Base-by-base conservation (phyloP, 192 early-diverging fungal species). In the Allomyces macrogynus region DNA sequence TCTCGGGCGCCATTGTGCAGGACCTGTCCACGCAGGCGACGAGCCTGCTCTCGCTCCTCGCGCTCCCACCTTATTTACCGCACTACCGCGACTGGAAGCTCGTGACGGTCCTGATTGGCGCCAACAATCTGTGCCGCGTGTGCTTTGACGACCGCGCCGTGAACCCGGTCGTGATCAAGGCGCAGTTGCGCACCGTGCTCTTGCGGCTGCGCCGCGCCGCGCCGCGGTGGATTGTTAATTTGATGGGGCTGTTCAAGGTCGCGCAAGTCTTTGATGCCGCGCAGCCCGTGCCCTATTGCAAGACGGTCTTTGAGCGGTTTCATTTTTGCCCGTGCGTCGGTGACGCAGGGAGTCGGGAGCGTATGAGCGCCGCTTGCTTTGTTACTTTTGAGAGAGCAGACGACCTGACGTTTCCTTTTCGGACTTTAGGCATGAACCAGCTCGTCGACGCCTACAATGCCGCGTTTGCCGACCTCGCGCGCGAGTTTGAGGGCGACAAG, bases 21-120 rank as follows among this genome's bases (percentile, higher is more conserved):
- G 70, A 74, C 9, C 60, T 81, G 3, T 43, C 72, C 2, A 60
- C 65, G 0, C 68, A 81, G 64, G 70, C 77, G 9, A 67, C 71
- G 5, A 62, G 72, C 20, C 42, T 81, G 11, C 64, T 63, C 10
- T 66, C 64, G 49, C 67, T 71, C 12, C 71, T 77, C 12, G n/a
- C 69, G 5, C 26, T 64, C 8, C 62, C 23, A 14, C 65, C 69
- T 27, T 81, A 79, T 60, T 61, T 64, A 42, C 64, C 62, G 10
- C 62, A 74, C 26, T 72, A 70, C 22, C 61, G 77, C 11, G 74
- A 73, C 60, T 81, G 79, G 79, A 81, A 81, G 57, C 10, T 81
- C 20, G 71, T 75, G 12, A 81, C 79, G 3, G 49, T 81, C 60
- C 76, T 81, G 63, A 75, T 81, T 62, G 79, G 79, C 11, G 79